Evolutionary conservation across 441 rosid species (phyloP).

Genomic region (Adansonia rubrostipa): DNA sequence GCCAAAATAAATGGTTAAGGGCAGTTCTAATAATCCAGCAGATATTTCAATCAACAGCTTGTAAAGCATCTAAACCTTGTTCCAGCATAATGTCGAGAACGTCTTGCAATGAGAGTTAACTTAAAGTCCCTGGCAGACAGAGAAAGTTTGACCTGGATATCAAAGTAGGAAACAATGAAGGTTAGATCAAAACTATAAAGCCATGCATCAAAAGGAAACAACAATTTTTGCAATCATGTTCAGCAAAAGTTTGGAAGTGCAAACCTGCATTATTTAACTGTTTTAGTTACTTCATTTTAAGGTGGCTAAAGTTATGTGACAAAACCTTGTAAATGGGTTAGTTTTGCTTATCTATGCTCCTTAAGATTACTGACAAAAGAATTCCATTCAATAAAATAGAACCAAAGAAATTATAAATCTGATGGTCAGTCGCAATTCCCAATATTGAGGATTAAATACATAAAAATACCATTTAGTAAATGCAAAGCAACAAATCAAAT

Average conservation of each 20-base stretch:
- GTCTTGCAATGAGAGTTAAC: conserved; percentile 66
- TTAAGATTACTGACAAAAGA: conserved; percentile 1
- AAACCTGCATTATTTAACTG: conserved; percentile 13
- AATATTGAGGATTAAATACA: neutral
- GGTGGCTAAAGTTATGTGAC: neutral
- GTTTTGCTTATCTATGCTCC: conserved; percentile 7
- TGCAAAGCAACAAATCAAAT: neutral
- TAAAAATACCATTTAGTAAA: neutral
- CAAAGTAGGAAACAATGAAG: conserved; percentile 21
- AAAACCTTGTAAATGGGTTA: conserved; percentile 8
- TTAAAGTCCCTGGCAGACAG: conserved; percentile 54
- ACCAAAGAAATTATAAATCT: neutral
- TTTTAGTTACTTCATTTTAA: conserved; percentile 15
- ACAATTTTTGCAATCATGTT: neutral
- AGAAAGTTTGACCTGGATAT: conserved; percentile 53
- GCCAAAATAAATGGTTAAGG: neutral
- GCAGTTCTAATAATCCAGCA: neutral
- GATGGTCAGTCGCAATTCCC: neutral
- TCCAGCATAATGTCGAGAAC: conserved; percentile 84
- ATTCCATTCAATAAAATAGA: conserved; percentile 5
- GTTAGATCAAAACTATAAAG: conserved; percentile 20
- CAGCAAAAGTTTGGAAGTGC: neutral
- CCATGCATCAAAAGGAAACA: conserved; percentile 1
- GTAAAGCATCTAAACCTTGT: conserved; percentile 53
- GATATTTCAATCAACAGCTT: neutral